Evolutionary conservation across 1,284 basidiomycete genomes (phyloP), one percentile per base, ranked within the genome.

Genomic region (Puccinia novopanici): DNA sequence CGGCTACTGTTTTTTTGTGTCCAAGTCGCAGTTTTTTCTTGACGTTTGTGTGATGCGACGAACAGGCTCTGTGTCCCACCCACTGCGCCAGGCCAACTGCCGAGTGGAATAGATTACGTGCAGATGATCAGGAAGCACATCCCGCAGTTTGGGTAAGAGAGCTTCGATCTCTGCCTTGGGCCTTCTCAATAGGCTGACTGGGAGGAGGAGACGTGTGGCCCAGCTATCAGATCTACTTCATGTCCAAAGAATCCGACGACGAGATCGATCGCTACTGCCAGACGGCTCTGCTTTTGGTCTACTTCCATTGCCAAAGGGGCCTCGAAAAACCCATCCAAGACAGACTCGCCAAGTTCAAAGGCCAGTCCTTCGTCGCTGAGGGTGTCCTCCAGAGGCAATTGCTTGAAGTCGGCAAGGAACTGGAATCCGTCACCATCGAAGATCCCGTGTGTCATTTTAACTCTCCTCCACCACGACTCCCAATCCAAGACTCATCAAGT

Each of bases 141-240:
- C n/a, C 61, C 75, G 1, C 30, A 77, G 30, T 68, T 77, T 57
- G 75, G 75, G 75, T 77, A 42, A 55, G 61, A 42, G 34, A 17
- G 15, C 6, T 40, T 55, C 12, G 34, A 24, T 4, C 34, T 34
- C 34, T 34, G 4, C 34, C 1, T 34, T 34, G 34, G 34, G 34
- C 34, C 17, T 22, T 76, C 22, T 24, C 19, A 6, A 61, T 22
- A 15, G 27, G 19, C 24, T 61, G 24, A 55, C 27, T 19, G 48
- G 27, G 27, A 63, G 17, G 40, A 22, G 40, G 19, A 24, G 19
- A 4, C 1, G 4, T 34, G 34, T 34, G 34, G 4, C 34, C 34
- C 59, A 77, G 75, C 10, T 77, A 77, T 70, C 75, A 77, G 37
- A 61, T 77, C 40, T 77, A 77, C 37, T 57, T 77, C 22, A 77